Conservation (phyloP, 192 early-diverging fungal genomes). For the Gaertneriomyces semiglobifer region DNA sequence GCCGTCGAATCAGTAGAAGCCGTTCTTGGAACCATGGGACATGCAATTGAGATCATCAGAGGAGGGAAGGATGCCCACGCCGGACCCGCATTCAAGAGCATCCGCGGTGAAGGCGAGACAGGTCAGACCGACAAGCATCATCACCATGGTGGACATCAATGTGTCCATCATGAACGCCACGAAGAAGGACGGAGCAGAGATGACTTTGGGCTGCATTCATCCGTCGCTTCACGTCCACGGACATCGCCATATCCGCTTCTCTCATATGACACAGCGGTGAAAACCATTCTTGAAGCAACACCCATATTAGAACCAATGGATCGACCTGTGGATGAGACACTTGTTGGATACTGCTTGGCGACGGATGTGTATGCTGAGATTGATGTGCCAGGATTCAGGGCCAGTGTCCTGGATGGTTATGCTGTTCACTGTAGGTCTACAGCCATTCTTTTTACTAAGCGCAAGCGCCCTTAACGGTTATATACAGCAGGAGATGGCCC, state of each 20-base stretch:
- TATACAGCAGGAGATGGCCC: slow-evolving; percentile 60
- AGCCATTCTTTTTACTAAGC: slow-evolving; percentile 4
- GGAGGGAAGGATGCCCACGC: slow-evolving; percentile 53
- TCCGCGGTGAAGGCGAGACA: slow-evolving; percentile 1
- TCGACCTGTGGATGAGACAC: no score
- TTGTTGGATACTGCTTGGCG: slow-evolving; percentile 65
- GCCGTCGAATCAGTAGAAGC: slow-evolving; percentile 78
- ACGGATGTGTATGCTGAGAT: slow-evolving; percentile 70
- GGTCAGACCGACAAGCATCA: not conserved
- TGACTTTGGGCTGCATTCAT: not conserved
- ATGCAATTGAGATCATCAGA: slow-evolving; percentile 70
- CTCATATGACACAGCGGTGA: slow-evolving; percentile 59
- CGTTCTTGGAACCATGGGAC: slow-evolving; percentile 69
- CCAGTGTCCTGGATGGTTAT: slow-evolving; percentile 92
- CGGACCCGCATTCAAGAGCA: slow-evolving; percentile 53
- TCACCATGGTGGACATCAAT: not conserved
- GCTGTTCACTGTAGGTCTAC: slow-evolving; percentile 68
- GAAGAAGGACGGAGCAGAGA: not conserved
- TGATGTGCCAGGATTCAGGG: slow-evolving; percentile 79
- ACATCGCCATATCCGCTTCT: slow-evolving; percentile 83
- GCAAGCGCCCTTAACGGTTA: not conserved
- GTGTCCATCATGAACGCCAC: slow-evolving; percentile 14
- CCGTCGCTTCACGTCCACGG: slow-evolving; percentile 65
- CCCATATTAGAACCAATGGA: no score
- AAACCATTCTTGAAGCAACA: no score